Evolutionary conservation across 2,329 filamentous ascomycete genomes (phyloP).

Genomic region (Penicillium sp.): DNA sequence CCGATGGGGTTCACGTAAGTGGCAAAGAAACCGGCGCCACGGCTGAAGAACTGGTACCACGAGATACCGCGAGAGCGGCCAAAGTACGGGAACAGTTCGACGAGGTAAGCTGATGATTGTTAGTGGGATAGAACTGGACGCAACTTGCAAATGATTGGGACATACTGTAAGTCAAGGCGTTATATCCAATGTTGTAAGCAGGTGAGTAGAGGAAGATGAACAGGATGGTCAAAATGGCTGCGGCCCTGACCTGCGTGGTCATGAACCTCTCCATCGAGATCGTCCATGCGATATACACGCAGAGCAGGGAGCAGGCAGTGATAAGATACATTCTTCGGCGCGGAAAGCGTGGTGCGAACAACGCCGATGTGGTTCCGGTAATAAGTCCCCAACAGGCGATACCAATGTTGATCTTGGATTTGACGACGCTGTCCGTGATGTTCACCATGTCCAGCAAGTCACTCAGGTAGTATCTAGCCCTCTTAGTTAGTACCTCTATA

Average conservation of each 20-base stretch:
- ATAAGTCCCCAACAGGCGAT: conserved; percentile 49
- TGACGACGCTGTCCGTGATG: conserved; percentile 40
- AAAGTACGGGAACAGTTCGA: conserved; percentile 65
- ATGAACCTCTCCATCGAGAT: conserved; percentile 49
- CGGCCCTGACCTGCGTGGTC: conserved; percentile 42
- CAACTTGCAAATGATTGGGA: not conserved
- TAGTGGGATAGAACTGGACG: not conserved
- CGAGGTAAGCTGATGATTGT: conserved; percentile 48
- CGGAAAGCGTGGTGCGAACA: conserved; percentile 49
- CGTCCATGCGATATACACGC: conserved; percentile 62
- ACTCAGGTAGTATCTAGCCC: conserved; percentile 30
- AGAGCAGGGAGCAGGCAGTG: conserved; percentile 57
- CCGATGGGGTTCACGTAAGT: conserved; percentile 55
- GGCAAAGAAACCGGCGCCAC: conserved; percentile 56
- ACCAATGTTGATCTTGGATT: conserved; percentile 47
- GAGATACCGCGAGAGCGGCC: conserved; percentile 64
- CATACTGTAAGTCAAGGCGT: conserved; percentile 59
- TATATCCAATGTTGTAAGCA: conserved; percentile 69
- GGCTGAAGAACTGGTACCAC: conserved; percentile 61
- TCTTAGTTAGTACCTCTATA: not conserved
- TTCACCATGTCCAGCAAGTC: conserved; percentile 46
- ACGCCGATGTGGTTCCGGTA: conserved; percentile 43
- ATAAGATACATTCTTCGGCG: conserved; percentile 53
- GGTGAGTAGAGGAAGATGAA: conserved; percentile 67
- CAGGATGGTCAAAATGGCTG: conserved; percentile 53